Conservation (phyloP, 306 rosid genomes). For the Dalbergia cultrata region DNA sequence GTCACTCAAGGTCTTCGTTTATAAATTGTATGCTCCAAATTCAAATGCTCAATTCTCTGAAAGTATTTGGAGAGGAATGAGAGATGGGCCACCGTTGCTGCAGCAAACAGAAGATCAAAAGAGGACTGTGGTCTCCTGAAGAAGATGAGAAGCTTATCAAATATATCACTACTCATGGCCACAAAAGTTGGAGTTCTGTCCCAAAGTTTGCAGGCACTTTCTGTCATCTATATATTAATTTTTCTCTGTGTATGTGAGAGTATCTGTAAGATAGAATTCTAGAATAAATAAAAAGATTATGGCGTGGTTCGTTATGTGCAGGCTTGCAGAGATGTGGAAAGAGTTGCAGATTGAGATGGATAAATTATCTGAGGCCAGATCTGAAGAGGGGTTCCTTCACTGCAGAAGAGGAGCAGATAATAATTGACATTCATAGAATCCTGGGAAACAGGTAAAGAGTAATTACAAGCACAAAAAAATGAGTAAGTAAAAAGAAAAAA, state of each 20-base stretch:
- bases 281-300: not conserved
- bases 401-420: constrained; percentile 74
- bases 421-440: constrained; percentile 85
- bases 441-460: constrained; percentile 72
- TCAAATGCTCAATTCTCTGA: constrained; percentile 32
- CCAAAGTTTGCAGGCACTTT: constrained; percentile 65
- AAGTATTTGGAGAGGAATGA: not conserved
- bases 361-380: constrained; percentile 86
- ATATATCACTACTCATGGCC: constrained; percentile 66
- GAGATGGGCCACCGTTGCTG: constrained; percentile 78
- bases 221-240: constrained; percentile 1
- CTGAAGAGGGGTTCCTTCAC: constrained; percentile 85
- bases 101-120: constrained; percentile 82
- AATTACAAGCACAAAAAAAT: constrained; percentile 21
- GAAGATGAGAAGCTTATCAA: constrained; percentile 83
- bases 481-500: not conserved
- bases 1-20: constrained; percentile 28
- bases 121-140: constrained; percentile 96
- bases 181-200: constrained; percentile 83
- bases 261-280: too few species aligned
- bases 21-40: constrained; percentile 39
- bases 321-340: constrained; percentile 91
- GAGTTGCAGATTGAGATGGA: constrained; percentile 92
- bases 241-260: not conserved
- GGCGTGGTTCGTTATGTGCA: constrained; percentile 25